Evolutionary conservation across 192 early-diverging fungal species (phyloP).

Genomic region (Backusella westeae): DNA sequence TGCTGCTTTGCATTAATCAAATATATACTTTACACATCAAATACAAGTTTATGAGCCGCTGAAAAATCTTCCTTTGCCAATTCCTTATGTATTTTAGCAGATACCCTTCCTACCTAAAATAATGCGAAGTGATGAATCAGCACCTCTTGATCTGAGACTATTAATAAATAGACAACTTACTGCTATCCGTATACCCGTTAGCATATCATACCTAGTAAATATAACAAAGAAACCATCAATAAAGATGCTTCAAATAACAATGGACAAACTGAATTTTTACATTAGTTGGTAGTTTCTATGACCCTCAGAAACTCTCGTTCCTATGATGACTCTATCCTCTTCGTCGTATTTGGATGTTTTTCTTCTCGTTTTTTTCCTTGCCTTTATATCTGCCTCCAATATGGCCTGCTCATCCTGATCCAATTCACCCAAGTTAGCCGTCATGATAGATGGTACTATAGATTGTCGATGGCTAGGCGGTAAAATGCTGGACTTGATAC

Average conservation of each 20-base stretch:
- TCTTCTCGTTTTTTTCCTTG: conserved; percentile 38
- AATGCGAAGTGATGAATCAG: not conserved
- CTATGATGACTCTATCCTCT: conserved; percentile 53
- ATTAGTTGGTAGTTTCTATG: conserved; percentile 97
- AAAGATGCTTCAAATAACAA: not conserved
- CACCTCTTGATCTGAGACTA: not conserved
- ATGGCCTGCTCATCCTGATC: conserved; percentile 32
- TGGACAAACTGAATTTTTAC: conserved; percentile 26
- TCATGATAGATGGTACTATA: conserved; percentile 6
- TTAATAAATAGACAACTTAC: conserved; percentile 19
- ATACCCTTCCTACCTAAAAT: conserved; percentile 61
- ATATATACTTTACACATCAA: conserved; percentile 73
- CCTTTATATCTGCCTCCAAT: conserved; percentile 43
- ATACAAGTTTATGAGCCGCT: conserved; percentile 90
- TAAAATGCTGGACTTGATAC: not conserved
- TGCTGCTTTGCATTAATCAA: not conserved
- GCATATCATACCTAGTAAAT: conserved; percentile 88
- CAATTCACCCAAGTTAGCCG: conserved; percentile 35
- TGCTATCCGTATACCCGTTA: conserved; percentile 89
- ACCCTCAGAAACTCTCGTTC: conserved; percentile 89
- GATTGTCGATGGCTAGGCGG: not conserved
- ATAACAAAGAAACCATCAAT: not conserved
- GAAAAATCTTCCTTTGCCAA: conserved; percentile 77
- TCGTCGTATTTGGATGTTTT: conserved; percentile 30
- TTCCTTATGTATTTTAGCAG: conserved; percentile 76